phyloP scores from a whole-genome alignment of 371 early-diverging fungal species.

The Rhizopus sp. region DNA sequence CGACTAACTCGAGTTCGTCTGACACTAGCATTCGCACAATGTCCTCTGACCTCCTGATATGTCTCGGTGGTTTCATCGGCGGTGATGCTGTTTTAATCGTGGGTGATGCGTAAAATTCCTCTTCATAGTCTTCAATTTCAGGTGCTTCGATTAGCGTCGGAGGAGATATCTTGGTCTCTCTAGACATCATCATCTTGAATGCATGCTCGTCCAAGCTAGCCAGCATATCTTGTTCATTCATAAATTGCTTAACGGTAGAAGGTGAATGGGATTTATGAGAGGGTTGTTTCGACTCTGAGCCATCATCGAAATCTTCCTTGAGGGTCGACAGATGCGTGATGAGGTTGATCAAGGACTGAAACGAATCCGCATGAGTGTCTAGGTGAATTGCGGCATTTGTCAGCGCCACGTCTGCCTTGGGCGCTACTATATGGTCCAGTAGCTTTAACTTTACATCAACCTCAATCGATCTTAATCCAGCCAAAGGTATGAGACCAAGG shows the following conservation, averaged over 20 bases:
- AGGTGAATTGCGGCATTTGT: slow-evolving; percentile 39
- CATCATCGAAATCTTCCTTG: too few species aligned
- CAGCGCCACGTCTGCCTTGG: slow-evolving; percentile 13
- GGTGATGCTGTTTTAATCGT: neutral
- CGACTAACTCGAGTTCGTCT: slow-evolving; percentile 53
- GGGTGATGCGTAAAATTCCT: slow-evolving; percentile 46
- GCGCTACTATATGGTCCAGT: slow-evolving; percentile 25
- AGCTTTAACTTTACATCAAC: slow-evolving; percentile 41
- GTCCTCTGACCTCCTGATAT: slow-evolving; percentile 16
- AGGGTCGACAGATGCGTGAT: slow-evolving; percentile 22
- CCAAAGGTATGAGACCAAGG: slow-evolving; percentile 42
- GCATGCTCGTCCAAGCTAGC: slow-evolving; percentile 66
- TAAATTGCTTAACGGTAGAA: neutral
- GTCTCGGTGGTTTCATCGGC: neutral
- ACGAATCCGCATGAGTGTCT: slow-evolving; percentile 74
- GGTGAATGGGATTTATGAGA: neutral
- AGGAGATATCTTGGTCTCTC: slow-evolving; percentile 12
- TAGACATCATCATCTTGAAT: slow-evolving; percentile 26
- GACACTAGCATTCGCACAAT: slow-evolving; percentile 16
- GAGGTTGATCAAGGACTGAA: slow-evolving; percentile 64
- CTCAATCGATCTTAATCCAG: slow-evolving; percentile 44
- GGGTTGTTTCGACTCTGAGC: too few species aligned
- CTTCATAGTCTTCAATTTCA: slow-evolving; percentile 43
- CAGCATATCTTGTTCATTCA: slow-evolving; percentile 34
- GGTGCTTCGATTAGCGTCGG: slow-evolving; percentile 20